Percentiles rank a stretch among this genome's conserved stretches.
These are phyloP conservation scores for Coleophoma crateriformis DNA, from an alignment of 2,329 filamentous ascomycete genomes.

Conservation along the genomic window DNA sequence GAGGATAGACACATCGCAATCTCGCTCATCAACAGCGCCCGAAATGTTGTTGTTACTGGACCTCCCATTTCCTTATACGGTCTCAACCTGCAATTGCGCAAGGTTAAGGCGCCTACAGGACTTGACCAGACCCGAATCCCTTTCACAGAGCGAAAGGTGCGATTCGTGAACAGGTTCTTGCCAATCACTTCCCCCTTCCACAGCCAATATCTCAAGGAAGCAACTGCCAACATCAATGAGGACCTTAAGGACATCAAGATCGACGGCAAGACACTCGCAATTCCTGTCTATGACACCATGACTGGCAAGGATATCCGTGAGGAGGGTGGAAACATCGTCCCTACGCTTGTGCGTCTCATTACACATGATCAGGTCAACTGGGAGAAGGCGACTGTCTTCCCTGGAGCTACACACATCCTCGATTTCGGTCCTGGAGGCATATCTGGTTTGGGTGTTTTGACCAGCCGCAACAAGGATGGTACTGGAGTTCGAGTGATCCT, in stretches of 20 bases:
- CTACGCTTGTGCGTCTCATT: conserved; percentile 83
- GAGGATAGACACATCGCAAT: conserved; percentile 90
- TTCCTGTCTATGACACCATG: conserved; percentile 86
- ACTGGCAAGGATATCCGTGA: conserved; percentile 79
- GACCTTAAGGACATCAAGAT: conserved; percentile 83
- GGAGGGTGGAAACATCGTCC: conserved; percentile 73
- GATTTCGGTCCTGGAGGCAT: conserved; percentile 97
- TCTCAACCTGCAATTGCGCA: conserved; percentile 89
- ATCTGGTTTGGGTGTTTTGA: conserved; percentile 90
- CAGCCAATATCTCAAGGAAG: conserved; percentile 84
- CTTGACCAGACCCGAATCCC: conserved; percentile 93
- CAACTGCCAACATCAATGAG: conserved; percentile 75
- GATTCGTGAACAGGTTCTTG: conserved; percentile 94
- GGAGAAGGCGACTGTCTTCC: conserved; percentile 92
- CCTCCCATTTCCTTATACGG: conserved; percentile 95
- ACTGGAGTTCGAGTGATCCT: conserved; percentile 95
- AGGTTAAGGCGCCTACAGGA: conserved; percentile 96
- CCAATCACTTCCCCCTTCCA: conserved; percentile 98
- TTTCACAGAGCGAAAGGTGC: conserved; percentile 90
- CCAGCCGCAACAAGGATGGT: conserved; percentile 98
- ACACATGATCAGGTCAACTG: conserved; percentile 92
- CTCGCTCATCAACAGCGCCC: conserved; percentile 92
- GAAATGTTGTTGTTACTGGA: conserved; percentile 94
- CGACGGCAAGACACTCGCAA: conserved; percentile 65
- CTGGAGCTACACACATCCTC: conserved; percentile 84